Percentiles rank a stretch among this genome's conserved stretches.
Conservation (phyloP, 2,329 filamentous ascomycete species). For the Penicillium glabrum region DNA sequence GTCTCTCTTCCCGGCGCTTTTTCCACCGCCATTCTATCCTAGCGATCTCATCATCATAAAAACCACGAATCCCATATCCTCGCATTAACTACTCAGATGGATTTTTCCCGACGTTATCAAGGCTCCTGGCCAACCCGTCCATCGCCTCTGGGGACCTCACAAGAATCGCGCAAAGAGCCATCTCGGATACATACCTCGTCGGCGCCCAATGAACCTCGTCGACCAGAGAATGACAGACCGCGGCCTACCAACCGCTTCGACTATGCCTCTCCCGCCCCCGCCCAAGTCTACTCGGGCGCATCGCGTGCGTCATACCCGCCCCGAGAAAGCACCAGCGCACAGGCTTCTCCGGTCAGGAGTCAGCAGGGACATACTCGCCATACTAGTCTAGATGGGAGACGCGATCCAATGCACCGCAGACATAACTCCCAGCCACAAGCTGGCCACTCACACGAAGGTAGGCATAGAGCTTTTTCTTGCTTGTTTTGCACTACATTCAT, state of each 20-base stretch:
- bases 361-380: slow-evolving; percentile 18
- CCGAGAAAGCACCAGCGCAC: slow-evolving; percentile 18
- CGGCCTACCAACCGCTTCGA: slow-evolving; percentile 15
- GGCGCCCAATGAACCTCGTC: slow-evolving; percentile 17
- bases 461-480: background rate
- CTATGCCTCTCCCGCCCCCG: slow-evolving; percentile 10
- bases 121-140: slow-evolving; percentile 33
- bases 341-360: slow-evolving; percentile 15
- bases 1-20: slow-evolving; percentile 1
- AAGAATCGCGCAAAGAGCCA: slow-evolving; percentile 30
- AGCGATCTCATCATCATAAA: background rate
- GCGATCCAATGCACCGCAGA: slow-evolving; percentile 18
- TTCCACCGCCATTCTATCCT: slow-evolving; percentile 17
- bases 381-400: slow-evolving; percentile 16
- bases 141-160: slow-evolving; percentile 30
- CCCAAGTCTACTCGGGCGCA: slow-evolving; percentile 10
- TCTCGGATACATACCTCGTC: slow-evolving; percentile 9
- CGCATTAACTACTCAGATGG: slow-evolving; percentile 14
- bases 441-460: slow-evolving; percentile 17
- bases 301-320: slow-evolving; percentile 17
- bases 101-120: slow-evolving; percentile 28
- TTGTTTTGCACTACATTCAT: background rate
- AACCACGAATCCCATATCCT: background rate
- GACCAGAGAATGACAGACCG: slow-evolving; percentile 18
- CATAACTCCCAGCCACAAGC: slow-evolving; percentile 23